Conservation (phyloP, 306 rosid species). For the Arachis stenosperma region DNA sequence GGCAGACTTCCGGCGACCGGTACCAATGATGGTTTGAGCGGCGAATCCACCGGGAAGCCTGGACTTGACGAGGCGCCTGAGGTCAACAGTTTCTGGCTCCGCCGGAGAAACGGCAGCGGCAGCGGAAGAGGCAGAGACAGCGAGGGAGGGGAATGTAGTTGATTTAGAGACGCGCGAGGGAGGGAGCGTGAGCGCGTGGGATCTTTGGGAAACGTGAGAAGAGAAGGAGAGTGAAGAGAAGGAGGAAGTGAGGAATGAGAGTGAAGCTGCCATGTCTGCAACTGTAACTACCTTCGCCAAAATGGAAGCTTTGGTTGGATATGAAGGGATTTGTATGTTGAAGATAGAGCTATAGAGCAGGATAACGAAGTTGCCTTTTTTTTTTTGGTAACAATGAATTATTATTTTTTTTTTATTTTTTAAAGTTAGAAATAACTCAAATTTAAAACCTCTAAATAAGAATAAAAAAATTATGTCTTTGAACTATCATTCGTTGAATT, state of each 20-base stretch:
- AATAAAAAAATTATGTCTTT: no score
- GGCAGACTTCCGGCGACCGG: constrained; percentile 88
- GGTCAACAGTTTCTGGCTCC: constrained; percentile 64
- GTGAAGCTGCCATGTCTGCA: constrained; percentile 53
- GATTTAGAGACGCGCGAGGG: constrained; percentile 34
- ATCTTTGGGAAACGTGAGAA: constrained; percentile 61
- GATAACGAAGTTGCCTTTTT: no score
- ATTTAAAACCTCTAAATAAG: no score
- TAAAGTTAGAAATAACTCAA: no score
- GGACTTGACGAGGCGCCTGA: constrained; percentile 66
- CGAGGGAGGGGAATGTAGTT: constrained; percentile 39
- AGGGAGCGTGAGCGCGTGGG: constrained; percentile 43
- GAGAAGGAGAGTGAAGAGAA: constrained; percentile 87
- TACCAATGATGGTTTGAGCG: constrained; percentile 77
- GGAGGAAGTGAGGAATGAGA: constrained; percentile 61
- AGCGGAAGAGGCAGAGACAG: constrained; percentile 59
- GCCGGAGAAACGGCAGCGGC: constrained; percentile 50
- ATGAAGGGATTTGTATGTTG: background rate
- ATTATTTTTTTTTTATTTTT: no score
- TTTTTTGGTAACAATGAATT: no score
- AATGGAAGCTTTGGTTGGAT: constrained; percentile 14
- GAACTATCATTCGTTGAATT: no score
- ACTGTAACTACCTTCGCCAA: no score
- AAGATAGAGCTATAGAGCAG: no score
- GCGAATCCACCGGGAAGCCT: constrained; percentile 98